Conservation (phyloP, 2,329 filamentous ascomycete species). For the Calonectria honghensis region DNA sequence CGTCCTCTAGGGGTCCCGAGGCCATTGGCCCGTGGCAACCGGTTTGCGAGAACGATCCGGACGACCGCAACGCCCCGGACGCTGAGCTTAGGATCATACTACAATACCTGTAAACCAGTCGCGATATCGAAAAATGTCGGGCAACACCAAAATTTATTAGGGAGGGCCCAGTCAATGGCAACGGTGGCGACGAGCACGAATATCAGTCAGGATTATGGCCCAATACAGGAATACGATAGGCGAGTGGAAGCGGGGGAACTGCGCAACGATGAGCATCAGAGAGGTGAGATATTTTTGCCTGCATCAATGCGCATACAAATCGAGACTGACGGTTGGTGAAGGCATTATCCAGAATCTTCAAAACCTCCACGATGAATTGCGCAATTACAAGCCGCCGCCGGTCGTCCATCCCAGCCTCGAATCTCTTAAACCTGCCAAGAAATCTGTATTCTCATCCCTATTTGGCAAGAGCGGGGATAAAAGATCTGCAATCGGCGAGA, state of each 20-base stretch:
- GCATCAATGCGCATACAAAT: background rate
- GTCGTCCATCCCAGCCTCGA: slow-evolving; percentile 87
- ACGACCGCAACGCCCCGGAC: slow-evolving; percentile 46
- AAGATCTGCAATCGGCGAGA: slow-evolving; percentile 66
- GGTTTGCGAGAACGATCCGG: slow-evolving; percentile 49
- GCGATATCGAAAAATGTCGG: slow-evolving; percentile 26
- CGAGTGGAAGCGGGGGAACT: slow-evolving; percentile 84
- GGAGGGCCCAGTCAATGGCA: slow-evolving; percentile 53
- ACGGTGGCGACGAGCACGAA: slow-evolving; percentile 52
- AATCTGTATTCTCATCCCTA: slow-evolving; percentile 76
- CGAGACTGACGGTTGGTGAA: slow-evolving; percentile 59
- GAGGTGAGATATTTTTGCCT: slow-evolving; percentile 73
- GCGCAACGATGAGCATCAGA: slow-evolving; percentile 92
- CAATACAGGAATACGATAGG: slow-evolving; percentile 90
- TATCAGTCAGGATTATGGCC: slow-evolving; percentile 72
- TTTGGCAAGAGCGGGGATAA: slow-evolving; percentile 71
- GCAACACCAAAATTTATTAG: slow-evolving; percentile 36
- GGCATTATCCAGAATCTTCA: slow-evolving; percentile 93
- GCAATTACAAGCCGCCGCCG: slow-evolving; percentile 81
- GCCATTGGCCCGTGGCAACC: slow-evolving; percentile 42
- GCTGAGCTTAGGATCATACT: slow-evolving; percentile 32
- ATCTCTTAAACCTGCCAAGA: slow-evolving; percentile 74
- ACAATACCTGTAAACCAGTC: slow-evolving; percentile 33
- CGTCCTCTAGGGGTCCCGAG: slow-evolving; percentile 43
- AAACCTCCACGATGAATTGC: slow-evolving; percentile 89